These are phyloP conservation scores for Kodamaea sp. DNA, from an alignment of 1,139 yeast genomes.

Conservation along the genomic window DNA sequence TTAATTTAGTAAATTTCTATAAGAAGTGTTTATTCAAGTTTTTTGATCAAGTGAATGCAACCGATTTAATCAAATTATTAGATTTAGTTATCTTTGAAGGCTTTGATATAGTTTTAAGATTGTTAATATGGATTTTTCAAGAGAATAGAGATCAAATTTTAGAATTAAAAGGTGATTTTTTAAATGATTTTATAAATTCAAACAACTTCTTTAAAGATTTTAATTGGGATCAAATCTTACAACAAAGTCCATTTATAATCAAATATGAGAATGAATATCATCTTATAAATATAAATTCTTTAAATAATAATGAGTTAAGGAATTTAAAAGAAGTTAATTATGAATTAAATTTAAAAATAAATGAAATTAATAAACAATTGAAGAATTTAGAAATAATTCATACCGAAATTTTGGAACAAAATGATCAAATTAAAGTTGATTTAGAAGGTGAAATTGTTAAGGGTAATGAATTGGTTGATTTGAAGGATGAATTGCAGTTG, in stretches of 20 bases:
- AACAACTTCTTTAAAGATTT: conserved; percentile 20
- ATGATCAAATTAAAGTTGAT: conserved; percentile 26
- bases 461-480: conserved; percentile 17
- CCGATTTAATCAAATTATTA: conserved; percentile 19
- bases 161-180: conserved; percentile 27
- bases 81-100: conserved; percentile 44
- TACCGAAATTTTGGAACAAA: conserved; percentile 37
- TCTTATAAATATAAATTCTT: conserved; percentile 38
- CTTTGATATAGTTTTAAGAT: conserved; percentile 32
- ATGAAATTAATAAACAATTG: conserved; percentile 29
- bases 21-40: conserved; percentile 24
- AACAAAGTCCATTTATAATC: conserved; percentile 29
- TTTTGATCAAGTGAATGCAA: conserved; percentile 18
- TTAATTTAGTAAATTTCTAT: conserved; percentile 26
- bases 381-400: conserved; percentile 35
- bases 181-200: conserved; percentile 24
- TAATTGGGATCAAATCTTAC: conserved; percentile 17
- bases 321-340: conserved; percentile 39
- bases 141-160: conserved; percentile 19
- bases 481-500: conserved; percentile 22
- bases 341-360: conserved; percentile 29
- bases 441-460: conserved; percentile 24
- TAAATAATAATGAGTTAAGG: conserved; percentile 37
- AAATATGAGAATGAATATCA: conserved; percentile 46
- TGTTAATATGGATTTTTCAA: conserved; percentile 25